Evolutionary conservation across 495 filamentous ascomycete species (phyloP).

Genomic region (Xylaria bambusicola): DNA sequence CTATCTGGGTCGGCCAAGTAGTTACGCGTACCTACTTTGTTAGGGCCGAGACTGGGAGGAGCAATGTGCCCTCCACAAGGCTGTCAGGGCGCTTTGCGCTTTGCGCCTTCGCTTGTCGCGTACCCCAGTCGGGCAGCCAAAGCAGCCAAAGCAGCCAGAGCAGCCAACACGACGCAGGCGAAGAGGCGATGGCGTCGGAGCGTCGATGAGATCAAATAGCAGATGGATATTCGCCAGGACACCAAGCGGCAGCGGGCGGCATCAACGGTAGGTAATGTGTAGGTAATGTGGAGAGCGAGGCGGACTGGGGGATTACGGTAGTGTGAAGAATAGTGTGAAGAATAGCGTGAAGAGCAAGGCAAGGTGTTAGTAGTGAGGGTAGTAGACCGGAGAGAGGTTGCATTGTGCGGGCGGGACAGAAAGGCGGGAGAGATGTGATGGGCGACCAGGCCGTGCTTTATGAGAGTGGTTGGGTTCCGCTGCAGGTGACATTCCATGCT

Average conservation of each 20-base stretch:
- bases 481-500: background rate
- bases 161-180: slow-evolving; percentile 8
- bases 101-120: background rate
- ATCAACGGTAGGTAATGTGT: no score
- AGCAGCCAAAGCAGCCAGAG: no score
- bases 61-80: slow-evolving; percentile 9
- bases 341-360: background rate
- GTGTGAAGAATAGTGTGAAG: background rate
- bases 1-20: no score
- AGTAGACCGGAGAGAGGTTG: slow-evolving; percentile 8
- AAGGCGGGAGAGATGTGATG: background rate
- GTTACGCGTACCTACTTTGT: no score
- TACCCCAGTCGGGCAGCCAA: slow-evolving; percentile 10
- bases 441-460: slow-evolving; percentile 11
- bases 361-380: no score
- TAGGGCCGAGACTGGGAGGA: no score
- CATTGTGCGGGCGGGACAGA: background rate
- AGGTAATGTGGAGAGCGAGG: background rate
- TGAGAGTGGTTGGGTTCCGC: background rate
- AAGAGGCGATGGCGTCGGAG: background rate
- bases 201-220: background rate
- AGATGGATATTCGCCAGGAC: background rate
- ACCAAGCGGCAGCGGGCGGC: background rate
- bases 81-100: background rate
- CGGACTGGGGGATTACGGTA: background rate